Percentiles rank a stretch among this genome's conserved stretches.
Evolutionary conservation across 129 eudicot genomes (phyloP).

Genomic region (Escallonia rubra): DNA sequence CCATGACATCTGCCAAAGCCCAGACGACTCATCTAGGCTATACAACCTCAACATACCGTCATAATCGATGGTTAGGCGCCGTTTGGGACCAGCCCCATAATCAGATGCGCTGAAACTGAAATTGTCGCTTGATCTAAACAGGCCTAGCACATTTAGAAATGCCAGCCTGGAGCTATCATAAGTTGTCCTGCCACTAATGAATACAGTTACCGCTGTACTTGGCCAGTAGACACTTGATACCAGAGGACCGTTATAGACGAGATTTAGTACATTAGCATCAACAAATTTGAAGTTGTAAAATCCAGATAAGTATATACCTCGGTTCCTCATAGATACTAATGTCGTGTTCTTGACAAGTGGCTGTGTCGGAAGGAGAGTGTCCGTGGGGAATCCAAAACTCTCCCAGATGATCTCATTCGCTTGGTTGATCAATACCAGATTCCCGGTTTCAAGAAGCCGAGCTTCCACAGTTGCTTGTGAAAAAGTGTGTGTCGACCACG

Average conservation of each 20-base stretch:
- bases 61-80: not conserved
- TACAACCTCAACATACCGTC: not conserved
- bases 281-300: not conserved
- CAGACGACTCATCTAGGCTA: not conserved
- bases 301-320: not conserved
- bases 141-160: not conserved
- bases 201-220: not conserved
- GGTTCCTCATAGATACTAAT: not conserved
- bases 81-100: not conserved
- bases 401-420: not conserved
- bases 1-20: not conserved
- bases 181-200: not conserved
- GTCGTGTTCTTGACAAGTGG: not conserved
- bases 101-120: not conserved
- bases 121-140: not conserved
- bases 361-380: not conserved
- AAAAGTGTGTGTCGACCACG: not conserved
- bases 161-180: not conserved
- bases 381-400: not conserved
- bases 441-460: not conserved
- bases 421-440: not conserved
- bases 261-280: not conserved
- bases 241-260: not conserved
- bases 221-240: not conserved
- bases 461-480: not conserved